phyloP scores from a whole-genome alignment of 2,329 filamentous ascomycete species.

The Fusarium nelsonii region DNA sequence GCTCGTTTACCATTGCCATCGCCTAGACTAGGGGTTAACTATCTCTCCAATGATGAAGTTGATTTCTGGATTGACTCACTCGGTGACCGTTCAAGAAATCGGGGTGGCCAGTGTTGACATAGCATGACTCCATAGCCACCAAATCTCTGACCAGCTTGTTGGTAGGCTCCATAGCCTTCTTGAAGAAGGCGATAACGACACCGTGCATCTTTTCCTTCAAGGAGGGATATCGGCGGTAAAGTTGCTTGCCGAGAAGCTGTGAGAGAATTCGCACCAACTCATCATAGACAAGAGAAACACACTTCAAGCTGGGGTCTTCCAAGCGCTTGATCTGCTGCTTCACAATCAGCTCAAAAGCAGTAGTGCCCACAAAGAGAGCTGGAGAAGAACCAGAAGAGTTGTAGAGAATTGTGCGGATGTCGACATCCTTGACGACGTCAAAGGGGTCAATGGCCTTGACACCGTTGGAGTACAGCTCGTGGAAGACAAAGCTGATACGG shows the following conservation, averaged over 20 bases:
- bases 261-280: conserved; percentile 95
- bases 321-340: conserved; percentile 98
- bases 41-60: neutral
- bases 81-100: conserved; percentile 97
- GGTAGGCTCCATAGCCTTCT: conserved; percentile 97
- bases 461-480: conserved; percentile 97
- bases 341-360: conserved; percentile 97
- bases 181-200: conserved; percentile 95
- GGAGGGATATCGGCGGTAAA: conserved; percentile 92
- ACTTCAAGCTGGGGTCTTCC: conserved; percentile 97
- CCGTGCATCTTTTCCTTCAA: conserved; percentile 97
- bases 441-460: conserved; percentile 98
- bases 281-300: conserved; percentile 96
- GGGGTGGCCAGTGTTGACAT: conserved; percentile 98
- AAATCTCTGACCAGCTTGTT: conserved; percentile 96
- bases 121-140: conserved; percentile 95
- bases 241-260: conserved; percentile 86
- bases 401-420: conserved; percentile 96
- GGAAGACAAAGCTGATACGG: conserved; percentile 99
- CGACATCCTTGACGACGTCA: conserved; percentile 95
- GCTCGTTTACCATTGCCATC: conserved; percentile 98
- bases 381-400: conserved; percentile 99
- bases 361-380: conserved; percentile 95
- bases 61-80: conserved; percentile 59
- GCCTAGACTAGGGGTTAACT: conserved; percentile 64